phyloP scores from a whole-genome alignment of 495 filamentous ascomycete genomes.

The Penicillium alfredii region DNA sequence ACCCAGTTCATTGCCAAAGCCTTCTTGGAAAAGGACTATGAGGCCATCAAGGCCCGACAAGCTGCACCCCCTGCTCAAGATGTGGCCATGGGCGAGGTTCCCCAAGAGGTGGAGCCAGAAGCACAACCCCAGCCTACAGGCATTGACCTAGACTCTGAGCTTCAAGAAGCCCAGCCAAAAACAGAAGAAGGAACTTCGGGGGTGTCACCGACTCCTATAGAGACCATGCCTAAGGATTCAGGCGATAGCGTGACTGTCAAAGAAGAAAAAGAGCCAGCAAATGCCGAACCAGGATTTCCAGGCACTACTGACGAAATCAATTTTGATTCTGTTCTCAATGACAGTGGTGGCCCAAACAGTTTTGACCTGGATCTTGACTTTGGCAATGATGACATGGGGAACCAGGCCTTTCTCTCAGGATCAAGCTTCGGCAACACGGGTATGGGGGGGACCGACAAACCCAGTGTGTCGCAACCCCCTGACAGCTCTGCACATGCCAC shows the following conservation, averaged over 20 bases:
- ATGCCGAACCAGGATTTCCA: slow-evolving; percentile 16
- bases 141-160: slow-evolving; percentile 9
- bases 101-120: slow-evolving; percentile 13
- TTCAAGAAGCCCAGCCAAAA: slow-evolving; percentile 12
- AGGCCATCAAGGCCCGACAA: slow-evolving; percentile 33
- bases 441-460: slow-evolving; percentile 14
- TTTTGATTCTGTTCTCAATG: slow-evolving; percentile 36
- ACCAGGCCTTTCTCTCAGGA: slow-evolving; percentile 39
- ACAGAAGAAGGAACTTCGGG: slow-evolving; percentile 8
- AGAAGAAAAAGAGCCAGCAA: slow-evolving; percentile 17
- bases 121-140: slow-evolving; percentile 7
- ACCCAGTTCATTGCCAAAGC: slow-evolving; percentile 42
- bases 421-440: slow-evolving; percentile 27
- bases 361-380: slow-evolving; percentile 46
- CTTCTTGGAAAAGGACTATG: slow-evolving; percentile 42
- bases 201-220: slow-evolving; percentile 10
- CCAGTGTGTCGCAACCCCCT: slow-evolving; percentile 20
- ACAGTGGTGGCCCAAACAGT: slow-evolving; percentile 28
- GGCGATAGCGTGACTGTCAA: slow-evolving; percentile 19
- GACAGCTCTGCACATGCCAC: slow-evolving; percentile 25
- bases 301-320: slow-evolving; percentile 30
- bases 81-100: slow-evolving; percentile 28
- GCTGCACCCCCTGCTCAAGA: slow-evolving; percentile 25
- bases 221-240: slow-evolving; percentile 7
- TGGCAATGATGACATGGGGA: slow-evolving; percentile 38